Conservation (phyloP, 441 rosid species). For the Eutrema salsugineum region DNA sequence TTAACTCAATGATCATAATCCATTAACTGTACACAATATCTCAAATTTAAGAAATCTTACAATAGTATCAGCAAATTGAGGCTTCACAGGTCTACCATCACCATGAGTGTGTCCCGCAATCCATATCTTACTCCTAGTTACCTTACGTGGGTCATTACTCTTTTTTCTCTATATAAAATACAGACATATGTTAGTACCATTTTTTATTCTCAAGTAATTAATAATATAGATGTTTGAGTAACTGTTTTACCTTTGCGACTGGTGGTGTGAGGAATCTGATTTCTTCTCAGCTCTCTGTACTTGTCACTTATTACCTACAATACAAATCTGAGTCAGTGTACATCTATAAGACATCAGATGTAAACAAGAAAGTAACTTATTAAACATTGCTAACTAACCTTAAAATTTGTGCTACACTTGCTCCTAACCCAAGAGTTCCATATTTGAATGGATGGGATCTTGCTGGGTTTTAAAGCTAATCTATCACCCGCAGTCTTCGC, state of each 20-base stretch:
- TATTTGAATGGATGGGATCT: neutral
- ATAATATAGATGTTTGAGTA: too few species aligned
- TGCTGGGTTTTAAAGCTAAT: neutral
- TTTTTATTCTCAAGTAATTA: too few species aligned
- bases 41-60: too few species aligned
- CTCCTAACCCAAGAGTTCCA: neutral
- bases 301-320: neutral
- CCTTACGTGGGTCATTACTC: too few species aligned
- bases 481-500: neutral
- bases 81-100: too few species aligned
- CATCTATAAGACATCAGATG: neutral
- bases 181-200: too few species aligned
- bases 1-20: too few species aligned
- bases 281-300: neutral
- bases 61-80: too few species aligned
- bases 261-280: neutral
- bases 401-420: neutral
- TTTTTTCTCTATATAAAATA: too few species aligned
- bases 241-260: neutral
- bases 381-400: neutral
- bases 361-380: neutral
- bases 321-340: neutral
- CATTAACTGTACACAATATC: too few species aligned
- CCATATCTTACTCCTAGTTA: too few species aligned
- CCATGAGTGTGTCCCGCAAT: too few species aligned